Percentiles rank a stretch among this genome's conserved stretches.
phyloP scores from a whole-genome alignment of 2,329 filamentous ascomycete genomes.

The Claviceps purpurea region DNA sequence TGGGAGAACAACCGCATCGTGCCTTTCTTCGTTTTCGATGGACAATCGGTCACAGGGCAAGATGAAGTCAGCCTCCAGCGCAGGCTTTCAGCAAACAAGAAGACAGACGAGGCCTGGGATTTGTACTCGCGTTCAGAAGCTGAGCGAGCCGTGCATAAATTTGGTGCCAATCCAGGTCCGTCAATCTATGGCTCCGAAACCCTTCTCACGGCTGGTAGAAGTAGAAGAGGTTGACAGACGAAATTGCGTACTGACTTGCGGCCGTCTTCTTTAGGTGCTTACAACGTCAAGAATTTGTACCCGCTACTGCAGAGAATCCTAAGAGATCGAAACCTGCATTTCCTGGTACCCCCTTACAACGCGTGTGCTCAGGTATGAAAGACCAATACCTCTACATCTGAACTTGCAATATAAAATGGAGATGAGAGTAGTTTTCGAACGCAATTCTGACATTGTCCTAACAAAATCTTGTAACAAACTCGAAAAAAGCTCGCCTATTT shows the following conservation, averaged over 20 bases:
- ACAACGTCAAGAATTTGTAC: slow-evolving; percentile 58
- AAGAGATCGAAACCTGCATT: slow-evolving; percentile 53
- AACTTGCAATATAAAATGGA: neutral
- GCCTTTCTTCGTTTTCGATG: slow-evolving; percentile 88
- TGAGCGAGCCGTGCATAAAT: slow-evolving; percentile 69
- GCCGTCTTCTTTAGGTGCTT: slow-evolving; percentile 44
- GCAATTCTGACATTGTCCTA: neutral
- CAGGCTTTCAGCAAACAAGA: slow-evolving; percentile 50
- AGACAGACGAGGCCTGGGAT: slow-evolving; percentile 71
- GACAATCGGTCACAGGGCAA: slow-evolving; percentile 65
- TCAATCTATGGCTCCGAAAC: neutral
- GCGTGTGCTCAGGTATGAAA: slow-evolving; percentile 65
- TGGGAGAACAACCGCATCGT: slow-evolving; percentile 58
- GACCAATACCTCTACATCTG: neutral
- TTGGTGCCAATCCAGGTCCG: slow-evolving; percentile 63
- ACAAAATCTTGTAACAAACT: neutral
- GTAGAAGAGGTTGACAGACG: neutral
- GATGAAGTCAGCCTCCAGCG: slow-evolving; percentile 55
- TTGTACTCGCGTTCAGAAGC: slow-evolving; percentile 74
- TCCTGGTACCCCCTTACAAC: slow-evolving; percentile 75
- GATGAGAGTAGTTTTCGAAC: neutral
- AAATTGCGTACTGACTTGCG: neutral
- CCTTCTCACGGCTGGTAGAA: neutral
- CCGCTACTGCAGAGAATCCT: slow-evolving; percentile 66
- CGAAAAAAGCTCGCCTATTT: slow-evolving; percentile 55